Percentiles rank a stretch among this genome's conserved stretches.
These are phyloP conservation scores for Tylopilus rubrobrunneus DNA, from an alignment of 768 basidiomycete genomes.

Conservation along the genomic window DNA sequence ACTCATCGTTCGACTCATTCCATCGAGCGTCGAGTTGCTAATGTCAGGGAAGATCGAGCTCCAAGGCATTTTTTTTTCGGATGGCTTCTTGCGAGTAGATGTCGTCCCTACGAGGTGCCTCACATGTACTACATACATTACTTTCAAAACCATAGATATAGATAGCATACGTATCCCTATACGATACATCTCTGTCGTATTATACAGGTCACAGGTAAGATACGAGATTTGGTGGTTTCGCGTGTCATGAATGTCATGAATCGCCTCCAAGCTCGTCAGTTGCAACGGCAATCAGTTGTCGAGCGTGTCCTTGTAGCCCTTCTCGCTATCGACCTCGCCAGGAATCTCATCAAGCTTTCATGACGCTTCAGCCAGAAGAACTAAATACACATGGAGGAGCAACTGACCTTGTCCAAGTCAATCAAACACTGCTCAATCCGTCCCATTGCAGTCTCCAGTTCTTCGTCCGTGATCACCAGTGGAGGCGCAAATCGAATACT, in stretches of 20 bases:
- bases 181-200: constrained; percentile 6
- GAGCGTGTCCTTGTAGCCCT: constrained; percentile 43
- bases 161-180: neutral
- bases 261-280: neutral
- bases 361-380: neutral
- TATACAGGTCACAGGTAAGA: constrained; percentile 2
- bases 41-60: constrained; percentile 44
- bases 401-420: constrained; percentile 76
- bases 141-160: neutral
- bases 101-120: constrained; percentile 64
- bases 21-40: constrained; percentile 51
- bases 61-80: constrained; percentile 55
- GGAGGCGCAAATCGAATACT: constrained; percentile 98
- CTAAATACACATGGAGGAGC: neutral
- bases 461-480: constrained; percentile 87
- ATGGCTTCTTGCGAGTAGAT: constrained; percentile 35
- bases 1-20: constrained; percentile 41
- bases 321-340: constrained; percentile 60
- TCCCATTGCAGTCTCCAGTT: constrained; percentile 67
- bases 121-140: constrained; percentile 30
- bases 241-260: neutral
- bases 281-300: constrained; percentile 15
- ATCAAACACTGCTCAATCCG: constrained; percentile 73
- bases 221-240: neutral
- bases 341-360: constrained; percentile 56